Evolutionary conservation across 495 filamentous ascomycete genomes (phyloP).

Genomic region (Xylona heveae): DNA sequence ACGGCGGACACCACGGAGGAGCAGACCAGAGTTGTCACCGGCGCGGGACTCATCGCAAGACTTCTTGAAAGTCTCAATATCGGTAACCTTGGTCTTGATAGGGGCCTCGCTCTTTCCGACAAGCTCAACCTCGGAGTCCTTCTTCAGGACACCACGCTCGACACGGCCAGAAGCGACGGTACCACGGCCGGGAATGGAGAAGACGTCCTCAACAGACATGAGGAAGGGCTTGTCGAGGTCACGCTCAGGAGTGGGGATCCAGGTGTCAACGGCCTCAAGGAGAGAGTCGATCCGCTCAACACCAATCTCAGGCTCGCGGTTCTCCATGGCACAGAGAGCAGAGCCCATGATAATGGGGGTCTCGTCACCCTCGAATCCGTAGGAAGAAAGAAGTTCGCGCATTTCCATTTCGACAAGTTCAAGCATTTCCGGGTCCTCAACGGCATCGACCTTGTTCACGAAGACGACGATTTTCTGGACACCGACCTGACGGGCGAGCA

Average conservation of each 20-base stretch:
- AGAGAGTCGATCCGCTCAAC: constrained; percentile 68
- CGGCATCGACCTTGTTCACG: constrained; percentile 95
- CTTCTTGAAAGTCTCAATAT: constrained; percentile 99
- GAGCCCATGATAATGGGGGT: constrained; percentile 94
- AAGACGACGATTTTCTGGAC: constrained; percentile 96
- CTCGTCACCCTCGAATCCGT: constrained; percentile 95
- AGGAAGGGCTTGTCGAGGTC: constrained; percentile 92
- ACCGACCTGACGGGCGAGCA: constrained; percentile 93
- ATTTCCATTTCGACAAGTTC: constrained; percentile 99
- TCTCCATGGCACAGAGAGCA: constrained; percentile 86
- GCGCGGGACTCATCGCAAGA: constrained; percentile 82
- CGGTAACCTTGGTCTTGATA: constrained; percentile 97
- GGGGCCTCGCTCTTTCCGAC: constrained; percentile 54
- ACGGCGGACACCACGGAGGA: constrained; percentile 82
- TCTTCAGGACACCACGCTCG: constrained; percentile 84
- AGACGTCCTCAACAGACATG: constrained; percentile 96
- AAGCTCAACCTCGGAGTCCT: constrained; percentile 81
- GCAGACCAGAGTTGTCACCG: constrained; percentile 94
- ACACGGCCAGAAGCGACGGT: constrained; percentile 94
- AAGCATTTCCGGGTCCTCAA: constrained; percentile 97
- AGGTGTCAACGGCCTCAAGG: constrained; percentile 72
- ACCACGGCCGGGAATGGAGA: constrained; percentile 93
- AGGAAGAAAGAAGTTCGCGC: constrained; percentile 78
- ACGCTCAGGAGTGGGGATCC: constrained; percentile 89
- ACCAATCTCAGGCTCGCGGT: constrained; percentile 71